Conservation (phyloP, 495 filamentous ascomycete genomes). For the Neurospora sp. region DNA sequence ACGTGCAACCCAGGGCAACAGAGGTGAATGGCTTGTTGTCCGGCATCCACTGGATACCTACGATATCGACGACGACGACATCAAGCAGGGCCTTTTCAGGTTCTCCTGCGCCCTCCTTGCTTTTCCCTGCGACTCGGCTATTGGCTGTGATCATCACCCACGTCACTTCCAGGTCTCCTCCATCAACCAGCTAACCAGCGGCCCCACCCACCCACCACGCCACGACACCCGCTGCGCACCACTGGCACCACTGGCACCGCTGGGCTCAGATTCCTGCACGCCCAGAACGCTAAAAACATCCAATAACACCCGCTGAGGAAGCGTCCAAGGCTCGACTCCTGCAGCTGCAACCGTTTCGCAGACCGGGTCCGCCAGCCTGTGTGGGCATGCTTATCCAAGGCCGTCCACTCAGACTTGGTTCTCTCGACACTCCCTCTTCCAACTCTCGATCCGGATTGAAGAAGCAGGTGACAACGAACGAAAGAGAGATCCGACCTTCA, state of each 20-base stretch:
- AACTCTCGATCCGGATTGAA: neutral
- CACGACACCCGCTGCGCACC: neutral
- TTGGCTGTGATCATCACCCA: slow-evolving; percentile 10
- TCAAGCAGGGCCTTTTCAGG: neutral
- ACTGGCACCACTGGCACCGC: neutral
- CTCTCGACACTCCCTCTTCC: neutral
- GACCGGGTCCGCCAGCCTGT: neutral
- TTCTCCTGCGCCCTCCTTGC: slow-evolving; percentile 4
- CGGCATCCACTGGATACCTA: neutral
- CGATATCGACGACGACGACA: neutral
- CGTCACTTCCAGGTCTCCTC: slow-evolving; percentile 6
- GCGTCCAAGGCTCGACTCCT: neutral
- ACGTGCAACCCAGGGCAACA: neutral
- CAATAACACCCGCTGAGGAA: neutral
- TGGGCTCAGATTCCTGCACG: neutral
- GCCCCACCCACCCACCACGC: neutral
- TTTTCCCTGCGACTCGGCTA: slow-evolving; percentile 11
- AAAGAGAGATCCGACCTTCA: slow-evolving; percentile 1
- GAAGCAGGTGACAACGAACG: neutral
- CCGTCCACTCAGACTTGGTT: neutral
- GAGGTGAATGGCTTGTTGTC: neutral
- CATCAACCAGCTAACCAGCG: slow-evolving; percentile 1
- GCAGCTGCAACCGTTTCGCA: neutral
- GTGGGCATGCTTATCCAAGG: neutral
- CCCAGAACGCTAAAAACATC: neutral